Evolutionary conservation across 1,139 yeast species (phyloP), one percentile per base, ranked within the genome.

Genomic region (Yamadazyma songkhlaensis): DNA sequence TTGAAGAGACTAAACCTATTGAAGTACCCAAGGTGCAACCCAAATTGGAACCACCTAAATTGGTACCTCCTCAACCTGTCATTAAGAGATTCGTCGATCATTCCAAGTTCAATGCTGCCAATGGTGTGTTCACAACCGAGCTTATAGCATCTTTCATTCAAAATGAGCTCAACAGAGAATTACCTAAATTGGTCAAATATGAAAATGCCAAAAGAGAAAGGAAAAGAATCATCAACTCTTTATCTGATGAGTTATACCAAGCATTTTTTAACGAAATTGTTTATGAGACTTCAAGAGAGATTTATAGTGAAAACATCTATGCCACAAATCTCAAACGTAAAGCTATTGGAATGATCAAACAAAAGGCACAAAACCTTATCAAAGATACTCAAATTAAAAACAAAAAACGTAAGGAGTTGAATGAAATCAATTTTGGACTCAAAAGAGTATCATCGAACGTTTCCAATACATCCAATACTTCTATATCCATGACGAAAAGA

Each of bases 221-320:
- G 31, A 43, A 45, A 2, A 38, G 47, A 4, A 44, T 72, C 0
- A 55, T 81, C 2, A 53, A 64, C 0, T 45, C 61, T 0, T 58
- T 81, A 11, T 51, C 81, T 1, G 52, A 55, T 2, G 82, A 79
- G 29, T 55, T 84, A 1, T 83, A 67, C 44, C 54, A 59, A 9
- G 85, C 88, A 1, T 81, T 85, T 49, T 48, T 85, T 33, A 67
- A 74, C 28, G 90, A 84, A 46, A 59, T 72, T 27, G 51, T 76
- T 0, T 75, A 68, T 45, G 57, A 74, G 25, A 55, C 64, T 2
- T 51, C 66, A 0, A 50, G 74, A 30, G 72, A 75, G 27, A 50
- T 68, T 0, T 53, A 61, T 29, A 81, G 86, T 0, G 68, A 60
- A 12, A 27, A 46, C 2, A 49, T 59, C 31, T 55, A 62, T 36